These are phyloP conservation scores for Arthonia radiata DNA, from an alignment of 495 filamentous ascomycete species.

Conservation along the genomic window DNA sequence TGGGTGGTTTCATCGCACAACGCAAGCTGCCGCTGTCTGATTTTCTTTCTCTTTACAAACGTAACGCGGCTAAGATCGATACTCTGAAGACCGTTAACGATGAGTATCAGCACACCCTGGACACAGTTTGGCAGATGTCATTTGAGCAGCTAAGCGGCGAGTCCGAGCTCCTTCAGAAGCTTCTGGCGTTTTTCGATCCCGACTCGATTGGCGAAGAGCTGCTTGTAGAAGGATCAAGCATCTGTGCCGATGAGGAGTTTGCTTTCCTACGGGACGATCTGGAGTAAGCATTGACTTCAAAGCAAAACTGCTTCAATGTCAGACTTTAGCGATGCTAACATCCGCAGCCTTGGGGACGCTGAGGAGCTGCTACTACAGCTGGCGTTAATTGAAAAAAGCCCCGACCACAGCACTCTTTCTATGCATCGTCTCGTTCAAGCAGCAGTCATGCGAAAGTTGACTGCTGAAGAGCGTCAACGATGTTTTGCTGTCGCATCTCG, in stretches of 20 bases:
- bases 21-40: conserved; percentile 5
- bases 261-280: conserved; percentile 2
- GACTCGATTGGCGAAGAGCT: conserved; percentile 9
- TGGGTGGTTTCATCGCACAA: conserved; percentile 9
- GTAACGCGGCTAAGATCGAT: conserved; percentile 10
- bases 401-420: conserved; percentile 1
- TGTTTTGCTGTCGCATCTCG: conserved; percentile 5
- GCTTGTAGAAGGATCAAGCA: conserved; percentile 3
- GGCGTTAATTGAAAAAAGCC: conserved; percentile 6
- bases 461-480: background rate
- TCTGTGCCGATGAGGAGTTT: background rate
- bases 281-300: conserved; percentile 4
- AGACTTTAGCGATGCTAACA: too few relatives aligned
- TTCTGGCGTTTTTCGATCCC: conserved; percentile 11
- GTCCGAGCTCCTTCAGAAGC: conserved; percentile 4
- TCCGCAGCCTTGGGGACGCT: conserved; percentile 6
- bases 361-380: conserved; percentile 5
- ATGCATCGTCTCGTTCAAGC: conserved; percentile 4
- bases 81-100: conserved; percentile 5
- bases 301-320: too few relatives aligned
- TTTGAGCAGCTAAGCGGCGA: conserved; percentile 4
- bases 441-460: conserved; percentile 1
- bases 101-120: conserved; percentile 9
- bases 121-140: conserved; percentile 9
- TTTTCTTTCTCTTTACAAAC: conserved; percentile 10